Base-by-base conservation (phyloP, 1,139 yeast genomes). In the Magnusiomyces suaveolens region DNA sequence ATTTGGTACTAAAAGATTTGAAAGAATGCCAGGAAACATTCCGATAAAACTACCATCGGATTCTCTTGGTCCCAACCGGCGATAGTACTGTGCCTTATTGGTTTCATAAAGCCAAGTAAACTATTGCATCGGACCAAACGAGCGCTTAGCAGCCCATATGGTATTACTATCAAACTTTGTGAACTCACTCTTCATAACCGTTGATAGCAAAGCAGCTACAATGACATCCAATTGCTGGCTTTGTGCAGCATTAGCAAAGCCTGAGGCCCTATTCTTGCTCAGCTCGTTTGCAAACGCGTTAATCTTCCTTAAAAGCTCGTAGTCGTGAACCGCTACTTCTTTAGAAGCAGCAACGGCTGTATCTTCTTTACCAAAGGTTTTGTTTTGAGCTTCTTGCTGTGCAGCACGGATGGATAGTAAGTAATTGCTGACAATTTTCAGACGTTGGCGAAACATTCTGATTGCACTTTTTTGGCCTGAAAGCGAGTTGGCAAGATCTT, bases 61-160 rank as follows among this genome's bases (percentile, higher is more conserved):
- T n/a, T n/a, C n/a, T n/a, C n/a, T n/a, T n/a, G n/a, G n/a, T n/a
- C n/a, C n/a, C n/a, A n/a, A n/a, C n/a, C n/a, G n/a, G n/a, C n/a
- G n/a, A n/a, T n/a, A n/a, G n/a, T n/a, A n/a, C n/a, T n/a, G n/a
- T n/a, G n/a, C n/a, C n/a, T n/a, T n/a, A n/a, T n/a, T n/a, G n/a
- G n/a, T n/a, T n/a, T n/a, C n/a, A n/a, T n/a, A n/a, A n/a, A n/a
- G n/a, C n/a, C n/a, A n/a, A n/a, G n/a, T n/a, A n/a, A n/a, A n/a
- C n/a, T 36, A 36, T 36, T 10, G 18, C 41, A 36, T 36, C 16
- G 41, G 41, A 4, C 18, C 26, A 80, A 64, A 61, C 78, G 81
- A 36, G 67, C 58, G 1, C 74, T 73, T 3, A 67, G 69, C 41
- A 80, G 63, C 51, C 58, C 58, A 56, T 26, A 53, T 47, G 2